Conservation (phyloP, 1,284 basidiomycete species). For the Fomitopsis schrenkii region DNA sequence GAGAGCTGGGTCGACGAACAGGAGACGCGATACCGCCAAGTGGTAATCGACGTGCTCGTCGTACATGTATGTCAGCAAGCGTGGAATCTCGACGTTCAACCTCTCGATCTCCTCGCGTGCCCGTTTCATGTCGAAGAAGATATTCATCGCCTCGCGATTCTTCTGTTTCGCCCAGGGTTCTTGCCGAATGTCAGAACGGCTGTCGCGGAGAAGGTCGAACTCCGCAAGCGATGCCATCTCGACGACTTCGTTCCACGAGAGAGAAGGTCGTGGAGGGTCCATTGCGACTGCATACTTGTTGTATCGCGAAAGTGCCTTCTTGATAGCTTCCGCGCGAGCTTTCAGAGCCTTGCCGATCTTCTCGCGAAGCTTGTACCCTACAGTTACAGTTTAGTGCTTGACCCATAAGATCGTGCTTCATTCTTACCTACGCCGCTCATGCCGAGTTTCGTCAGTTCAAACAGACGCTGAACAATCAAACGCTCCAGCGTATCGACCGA, state of each 20-base stretch:
- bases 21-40: neutral
- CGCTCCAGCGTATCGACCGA: constrained; percentile 20
- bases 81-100: constrained; percentile 5
- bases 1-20: neutral
- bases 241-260: constrained; percentile 1
- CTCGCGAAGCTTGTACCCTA: constrained; percentile 9
- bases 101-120: constrained; percentile 7
- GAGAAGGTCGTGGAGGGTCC: neutral
- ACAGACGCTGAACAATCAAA: constrained; percentile 20
- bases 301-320: constrained; percentile 2
- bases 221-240: constrained; percentile 5
- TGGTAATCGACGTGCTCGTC: constrained; percentile 4
- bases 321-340: constrained; percentile 2
- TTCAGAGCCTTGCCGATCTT: constrained; percentile 8
- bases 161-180: constrained; percentile 3
- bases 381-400: too few relatives aligned
- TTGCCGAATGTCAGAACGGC: constrained; percentile 1
- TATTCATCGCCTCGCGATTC: constrained; percentile 2
- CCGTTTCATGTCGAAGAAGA: constrained; percentile 8
- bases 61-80: constrained; percentile 1
- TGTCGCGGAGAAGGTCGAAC: constrained; percentile 10
- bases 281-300: constrained; percentile 1
- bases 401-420: too few relatives aligned
- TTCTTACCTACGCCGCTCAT: constrained; percentile 21
- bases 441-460: constrained; percentile 21